phyloP scores from a whole-genome alignment of 2,329 filamentous ascomycete genomes.

The Biscogniauxia marginata region DNA sequence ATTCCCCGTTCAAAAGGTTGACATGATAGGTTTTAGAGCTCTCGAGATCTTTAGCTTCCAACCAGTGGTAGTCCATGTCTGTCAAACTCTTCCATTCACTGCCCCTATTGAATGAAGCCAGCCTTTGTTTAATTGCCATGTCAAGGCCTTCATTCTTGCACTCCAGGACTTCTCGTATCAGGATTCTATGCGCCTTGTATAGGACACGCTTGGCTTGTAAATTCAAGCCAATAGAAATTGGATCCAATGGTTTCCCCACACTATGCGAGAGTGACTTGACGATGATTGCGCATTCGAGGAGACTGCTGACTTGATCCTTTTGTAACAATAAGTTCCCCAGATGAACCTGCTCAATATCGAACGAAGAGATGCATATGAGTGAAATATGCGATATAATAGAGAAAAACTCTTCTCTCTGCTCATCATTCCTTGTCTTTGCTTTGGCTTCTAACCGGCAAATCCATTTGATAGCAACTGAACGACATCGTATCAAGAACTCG shows the following conservation, averaged over 20 bases:
- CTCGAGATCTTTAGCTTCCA: neutral
- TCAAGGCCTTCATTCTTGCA: neutral
- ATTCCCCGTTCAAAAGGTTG: neutral
- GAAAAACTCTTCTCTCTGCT: neutral
- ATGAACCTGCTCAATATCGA: conserved; percentile 3
- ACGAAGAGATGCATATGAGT: conserved; percentile 9
- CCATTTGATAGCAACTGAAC: neutral
- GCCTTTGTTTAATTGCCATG: neutral
- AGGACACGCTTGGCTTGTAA: neutral
- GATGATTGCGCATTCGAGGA: neutral
- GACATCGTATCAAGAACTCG: neutral
- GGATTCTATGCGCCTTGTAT: neutral
- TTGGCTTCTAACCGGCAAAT: neutral
- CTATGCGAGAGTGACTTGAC: neutral
- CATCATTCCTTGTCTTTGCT: neutral
- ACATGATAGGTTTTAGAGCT: neutral
- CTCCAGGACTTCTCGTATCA: neutral
- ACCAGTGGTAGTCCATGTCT: neutral
- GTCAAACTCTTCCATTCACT: neutral
- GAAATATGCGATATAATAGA: conserved; percentile 1
- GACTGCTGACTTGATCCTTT: neutral
- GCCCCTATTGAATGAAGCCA: neutral
- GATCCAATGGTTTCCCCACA: neutral
- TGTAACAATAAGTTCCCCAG: neutral
- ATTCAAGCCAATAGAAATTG: neutral